Conservation (phyloP, 495 filamentous ascomycete genomes). For the Aspergillus coremiiformis region DNA sequence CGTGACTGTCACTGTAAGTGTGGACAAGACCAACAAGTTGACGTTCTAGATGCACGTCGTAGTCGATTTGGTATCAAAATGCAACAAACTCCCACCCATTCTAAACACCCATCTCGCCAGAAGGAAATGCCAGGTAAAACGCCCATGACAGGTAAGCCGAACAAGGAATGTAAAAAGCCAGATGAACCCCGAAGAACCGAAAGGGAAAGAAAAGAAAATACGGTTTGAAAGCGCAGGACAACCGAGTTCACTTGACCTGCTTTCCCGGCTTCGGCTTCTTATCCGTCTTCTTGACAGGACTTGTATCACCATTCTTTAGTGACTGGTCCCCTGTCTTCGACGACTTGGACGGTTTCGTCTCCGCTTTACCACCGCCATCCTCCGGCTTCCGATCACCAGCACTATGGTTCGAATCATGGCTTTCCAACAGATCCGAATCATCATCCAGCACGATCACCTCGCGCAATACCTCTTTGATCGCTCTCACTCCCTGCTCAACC, state of each 20-base stretch:
- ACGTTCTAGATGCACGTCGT: neutral
- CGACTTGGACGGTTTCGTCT: constrained; percentile 3
- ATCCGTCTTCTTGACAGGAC: constrained; percentile 21
- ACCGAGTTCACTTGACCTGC: constrained; percentile 14
- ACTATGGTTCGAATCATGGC: neutral
- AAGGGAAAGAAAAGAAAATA: neutral
- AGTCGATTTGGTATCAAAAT: neutral
- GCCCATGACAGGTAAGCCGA: neutral
- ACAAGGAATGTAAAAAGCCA: neutral
- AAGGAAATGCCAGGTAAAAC: neutral
- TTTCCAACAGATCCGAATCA: constrained; percentile 31
- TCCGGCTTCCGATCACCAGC: neutral
- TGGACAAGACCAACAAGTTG: neutral
- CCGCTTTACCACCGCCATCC: constrained; percentile 1
- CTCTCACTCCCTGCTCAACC: constrained; percentile 39
- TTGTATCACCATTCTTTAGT: constrained; percentile 17
- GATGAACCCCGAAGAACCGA: neutral
- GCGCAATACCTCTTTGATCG: constrained; percentile 41
- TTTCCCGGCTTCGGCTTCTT: constrained; percentile 24
- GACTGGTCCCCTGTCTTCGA: constrained; percentile 6
- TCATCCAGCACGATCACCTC: constrained; percentile 44
- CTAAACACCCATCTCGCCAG: neutral
- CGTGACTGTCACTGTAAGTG: neutral
- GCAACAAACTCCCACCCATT: neutral
- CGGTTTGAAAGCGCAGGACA: neutral